Conservation (phyloP, 2,329 filamentous ascomycete genomes). For the Alternaria tenuissima region DNA sequence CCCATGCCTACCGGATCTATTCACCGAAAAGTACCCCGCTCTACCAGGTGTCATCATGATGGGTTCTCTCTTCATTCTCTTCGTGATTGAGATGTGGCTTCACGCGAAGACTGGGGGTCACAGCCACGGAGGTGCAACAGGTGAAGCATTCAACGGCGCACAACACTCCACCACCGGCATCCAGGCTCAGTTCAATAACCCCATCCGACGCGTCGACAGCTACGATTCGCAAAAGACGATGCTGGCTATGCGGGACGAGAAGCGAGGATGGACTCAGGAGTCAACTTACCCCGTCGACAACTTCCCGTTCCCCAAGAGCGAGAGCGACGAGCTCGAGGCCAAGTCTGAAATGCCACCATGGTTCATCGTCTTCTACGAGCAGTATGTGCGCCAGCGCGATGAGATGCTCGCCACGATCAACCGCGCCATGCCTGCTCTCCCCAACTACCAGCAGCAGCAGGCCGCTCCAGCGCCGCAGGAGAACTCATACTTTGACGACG, state of each 20-base stretch:
- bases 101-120: constrained; percentile 67
- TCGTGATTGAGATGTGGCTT: constrained; percentile 69
- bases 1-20: constrained; percentile 66
- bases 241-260: constrained; percentile 42
- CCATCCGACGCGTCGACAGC: constrained; percentile 41
- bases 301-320: constrained; percentile 42
- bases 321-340: constrained; percentile 38
- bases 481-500: constrained; percentile 47
- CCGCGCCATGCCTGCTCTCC: constrained; percentile 42
- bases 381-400: constrained; percentile 67
- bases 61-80: constrained; percentile 67
- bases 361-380: constrained; percentile 71
- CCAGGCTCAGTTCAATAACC: constrained; percentile 43
- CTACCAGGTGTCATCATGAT: constrained; percentile 73
- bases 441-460: constrained; percentile 42
- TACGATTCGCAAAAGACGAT: constrained; percentile 49
- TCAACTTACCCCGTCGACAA: constrained; percentile 37
- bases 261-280: constrained; percentile 46
- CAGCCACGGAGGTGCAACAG: constrained; percentile 65
- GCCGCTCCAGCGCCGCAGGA: constrained; percentile 31
- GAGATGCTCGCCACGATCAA: constrained; percentile 66
- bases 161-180: constrained; percentile 28
- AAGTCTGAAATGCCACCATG: constrained; percentile 64
- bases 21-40: constrained; percentile 67
- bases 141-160: constrained; percentile 46